These are phyloP conservation scores for Vaccinium myrtillus DNA, from an alignment of 148 eudicot genomes.

Conservation along the genomic window DNA sequence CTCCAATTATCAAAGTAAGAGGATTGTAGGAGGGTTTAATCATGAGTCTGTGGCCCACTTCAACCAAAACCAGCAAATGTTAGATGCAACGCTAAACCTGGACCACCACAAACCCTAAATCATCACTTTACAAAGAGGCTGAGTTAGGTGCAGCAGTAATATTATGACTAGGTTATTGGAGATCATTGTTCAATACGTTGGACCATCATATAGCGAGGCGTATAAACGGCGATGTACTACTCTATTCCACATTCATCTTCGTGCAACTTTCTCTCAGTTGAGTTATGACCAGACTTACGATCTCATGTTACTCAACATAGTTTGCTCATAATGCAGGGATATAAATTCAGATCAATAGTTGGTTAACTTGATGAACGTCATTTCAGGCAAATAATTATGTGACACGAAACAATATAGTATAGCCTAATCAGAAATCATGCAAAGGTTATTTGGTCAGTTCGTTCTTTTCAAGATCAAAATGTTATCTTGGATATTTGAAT, in stretches of 20 bases:
- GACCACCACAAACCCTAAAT: too few species aligned
- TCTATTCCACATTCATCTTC: not conserved
- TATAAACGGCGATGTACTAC: too few species aligned
- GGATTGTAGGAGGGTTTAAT: too few species aligned
- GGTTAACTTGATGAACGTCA: not conserved
- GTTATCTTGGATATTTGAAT: not conserved
- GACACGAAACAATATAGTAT: not conserved
- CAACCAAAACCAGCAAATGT: too few species aligned
- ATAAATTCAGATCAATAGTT: not conserved
- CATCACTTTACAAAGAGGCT: too few species aligned
- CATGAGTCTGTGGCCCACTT: too few species aligned
- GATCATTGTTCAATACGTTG: too few species aligned
- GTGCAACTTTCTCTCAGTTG: not conserved
- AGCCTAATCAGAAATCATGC: not conserved
- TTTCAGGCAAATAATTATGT: not conserved
- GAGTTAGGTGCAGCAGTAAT: too few species aligned
- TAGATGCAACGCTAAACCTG: too few species aligned
- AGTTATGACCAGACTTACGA: not conserved
- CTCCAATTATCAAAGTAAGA: too few species aligned
- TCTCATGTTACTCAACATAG: not conserved
- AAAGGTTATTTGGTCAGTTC: not conserved
- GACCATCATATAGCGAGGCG: too few species aligned
- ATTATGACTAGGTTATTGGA: too few species aligned
- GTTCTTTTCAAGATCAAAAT: not conserved
- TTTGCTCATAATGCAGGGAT: not conserved